Conservation (phyloP, 805 yeast genomes). For the Metschnikowia lachancei region DNA sequence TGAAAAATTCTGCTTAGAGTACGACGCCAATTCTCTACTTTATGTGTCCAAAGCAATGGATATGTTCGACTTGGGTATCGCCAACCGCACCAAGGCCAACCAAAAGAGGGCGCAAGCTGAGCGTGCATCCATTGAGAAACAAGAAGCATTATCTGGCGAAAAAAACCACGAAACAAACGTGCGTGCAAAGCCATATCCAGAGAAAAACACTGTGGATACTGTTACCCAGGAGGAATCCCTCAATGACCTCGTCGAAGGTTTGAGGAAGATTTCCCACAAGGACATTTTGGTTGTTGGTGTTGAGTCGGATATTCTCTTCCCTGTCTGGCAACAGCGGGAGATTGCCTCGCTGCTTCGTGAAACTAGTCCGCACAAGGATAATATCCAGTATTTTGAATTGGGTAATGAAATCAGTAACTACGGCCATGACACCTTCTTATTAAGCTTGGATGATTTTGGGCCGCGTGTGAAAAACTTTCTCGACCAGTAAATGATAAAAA, state of each 20-base stretch:
- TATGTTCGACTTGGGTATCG: slow-evolving; percentile 71
- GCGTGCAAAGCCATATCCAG: slow-evolving; percentile 52
- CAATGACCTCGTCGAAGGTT: slow-evolving; percentile 63
- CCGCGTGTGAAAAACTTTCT: slow-evolving; percentile 68
- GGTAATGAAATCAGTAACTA: slow-evolving; percentile 73
- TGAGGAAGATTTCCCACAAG: slow-evolving; percentile 58
- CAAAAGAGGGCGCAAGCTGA: slow-evolving; percentile 40
- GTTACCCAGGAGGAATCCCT: slow-evolving; percentile 54
- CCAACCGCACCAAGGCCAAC: slow-evolving; percentile 45
- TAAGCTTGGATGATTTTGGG: slow-evolving; percentile 79
- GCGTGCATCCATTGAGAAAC: slow-evolving; percentile 10
- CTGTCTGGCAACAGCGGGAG: slow-evolving; percentile 92
- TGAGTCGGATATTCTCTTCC: slow-evolving; percentile 88
- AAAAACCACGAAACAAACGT: slow-evolving; percentile 22
- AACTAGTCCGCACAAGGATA: slow-evolving; percentile 25
- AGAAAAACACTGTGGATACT: slow-evolving; percentile 47
- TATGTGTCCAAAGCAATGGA: slow-evolving; percentile 95
- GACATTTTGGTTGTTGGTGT: slow-evolving; percentile 82
- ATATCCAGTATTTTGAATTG: slow-evolving; percentile 65
- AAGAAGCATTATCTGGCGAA: slow-evolving; percentile 8
- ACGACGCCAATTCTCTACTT: slow-evolving; percentile 84
- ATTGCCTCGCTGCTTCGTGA: slow-evolving; percentile 56
- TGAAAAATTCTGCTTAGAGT: slow-evolving; percentile 86
- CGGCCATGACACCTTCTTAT: slow-evolving; percentile 89
- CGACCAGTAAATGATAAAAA: slow-evolving; percentile 19